A percentile compares a stretch with the other conserved stretches of the same genome.
These are phyloP conservation scores for Boletellus sp. DNA, from an alignment of 768 basidiomycete genomes.

Conservation along the genomic window DNA sequence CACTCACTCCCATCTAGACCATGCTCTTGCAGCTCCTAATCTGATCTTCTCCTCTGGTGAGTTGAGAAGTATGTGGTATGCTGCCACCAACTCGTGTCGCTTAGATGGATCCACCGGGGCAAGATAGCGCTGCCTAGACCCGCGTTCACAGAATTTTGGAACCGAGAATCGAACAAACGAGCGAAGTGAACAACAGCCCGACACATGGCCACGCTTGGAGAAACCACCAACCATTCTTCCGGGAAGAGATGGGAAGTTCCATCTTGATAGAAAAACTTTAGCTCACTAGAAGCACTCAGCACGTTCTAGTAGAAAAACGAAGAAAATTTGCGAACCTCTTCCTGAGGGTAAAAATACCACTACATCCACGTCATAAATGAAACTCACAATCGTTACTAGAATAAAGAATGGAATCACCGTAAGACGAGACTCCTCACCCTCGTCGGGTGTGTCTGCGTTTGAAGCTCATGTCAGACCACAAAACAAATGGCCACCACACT, in stretches of 20 bases:
- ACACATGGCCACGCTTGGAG: no score
- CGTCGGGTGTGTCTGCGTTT: constrained; percentile 67
- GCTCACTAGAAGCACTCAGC: constrained; percentile 46
- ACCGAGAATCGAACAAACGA: neutral
- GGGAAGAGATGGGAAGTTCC: constrained; percentile 81
- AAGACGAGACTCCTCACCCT: constrained; percentile 76
- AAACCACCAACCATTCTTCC: constrained; percentile 67
- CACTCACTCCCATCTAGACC: constrained; percentile 88
- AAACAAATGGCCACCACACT: neutral
- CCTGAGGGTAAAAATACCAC: constrained; percentile 86
- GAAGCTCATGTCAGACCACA: neutral
- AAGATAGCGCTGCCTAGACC: constrained; percentile 74
- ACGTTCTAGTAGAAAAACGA: neutral
- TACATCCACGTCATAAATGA: constrained; percentile 25
- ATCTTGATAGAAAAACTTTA: constrained; percentile 90
- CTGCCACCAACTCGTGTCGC: constrained; percentile 73
- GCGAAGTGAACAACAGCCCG: neutral
- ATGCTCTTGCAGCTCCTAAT: constrained; percentile 72
- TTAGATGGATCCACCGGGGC: constrained; percentile 78
- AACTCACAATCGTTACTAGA: neutral
- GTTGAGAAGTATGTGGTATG: constrained; percentile 79
- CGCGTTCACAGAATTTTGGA: neutral
- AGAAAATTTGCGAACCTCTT: constrained; percentile 48
- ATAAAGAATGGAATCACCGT: constrained; percentile 41
- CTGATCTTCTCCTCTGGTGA: constrained; percentile 65